Evolutionary conservation across 2,329 filamentous ascomycete genomes (phyloP).

Genomic region (Celoporthe dispersa): DNA sequence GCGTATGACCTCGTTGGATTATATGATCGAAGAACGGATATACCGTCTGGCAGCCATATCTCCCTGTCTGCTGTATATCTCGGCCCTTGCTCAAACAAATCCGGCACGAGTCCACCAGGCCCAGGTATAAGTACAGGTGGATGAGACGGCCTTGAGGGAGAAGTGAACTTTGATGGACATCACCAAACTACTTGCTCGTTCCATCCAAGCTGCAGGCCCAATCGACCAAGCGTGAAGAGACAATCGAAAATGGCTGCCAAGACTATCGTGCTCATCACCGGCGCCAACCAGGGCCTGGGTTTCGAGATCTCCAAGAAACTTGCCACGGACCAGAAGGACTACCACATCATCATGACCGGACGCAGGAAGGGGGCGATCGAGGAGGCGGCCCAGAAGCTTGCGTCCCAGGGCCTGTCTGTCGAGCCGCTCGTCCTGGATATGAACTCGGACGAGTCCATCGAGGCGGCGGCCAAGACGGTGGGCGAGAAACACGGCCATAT

Average conservation of each 20-base stretch:
- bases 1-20: background rate
- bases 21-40: background rate
- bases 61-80: background rate
- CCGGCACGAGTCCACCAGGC: background rate
- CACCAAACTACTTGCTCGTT: background rate
- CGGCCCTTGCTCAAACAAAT: background rate
- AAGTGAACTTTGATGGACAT: background rate
- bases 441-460: slow-evolving; percentile 46
- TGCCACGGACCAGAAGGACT: slow-evolving; percentile 40
- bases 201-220: background rate
- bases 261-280: slow-evolving; percentile 41
- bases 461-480: slow-evolving; percentile 39
- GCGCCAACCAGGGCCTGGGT: slow-evolving; percentile 49
- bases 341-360: slow-evolving; percentile 45
- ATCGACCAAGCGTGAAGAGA: slow-evolving; percentile 5
- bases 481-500: slow-evolving; percentile 38
- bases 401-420: slow-evolving; percentile 36
- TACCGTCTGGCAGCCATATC: background rate
- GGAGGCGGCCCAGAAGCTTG: slow-evolving; percentile 39
- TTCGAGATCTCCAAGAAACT: slow-evolving; percentile 47
- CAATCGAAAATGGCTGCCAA: slow-evolving; percentile 20
- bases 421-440: slow-evolving; percentile 48
- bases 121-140: background rate
- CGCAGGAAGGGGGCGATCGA: slow-evolving; percentile 42
- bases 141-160: background rate